Conservation (phyloP, 2,329 filamentous ascomycete genomes). For the Sporothrix brasiliensis region DNA sequence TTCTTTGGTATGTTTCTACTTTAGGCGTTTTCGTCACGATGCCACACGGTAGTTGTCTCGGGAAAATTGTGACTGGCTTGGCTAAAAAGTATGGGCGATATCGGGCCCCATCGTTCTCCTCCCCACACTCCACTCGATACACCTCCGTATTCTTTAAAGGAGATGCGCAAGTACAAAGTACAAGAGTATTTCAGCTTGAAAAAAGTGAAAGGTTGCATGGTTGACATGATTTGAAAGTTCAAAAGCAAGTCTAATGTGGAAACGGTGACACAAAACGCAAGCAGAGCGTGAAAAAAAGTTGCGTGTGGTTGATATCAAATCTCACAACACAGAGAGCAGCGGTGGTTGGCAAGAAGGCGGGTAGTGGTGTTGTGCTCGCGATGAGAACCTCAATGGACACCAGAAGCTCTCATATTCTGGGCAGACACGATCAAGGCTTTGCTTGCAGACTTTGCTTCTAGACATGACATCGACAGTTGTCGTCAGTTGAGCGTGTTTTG, state of each 20-base stretch:
- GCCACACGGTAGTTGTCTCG: conserved; percentile 9
- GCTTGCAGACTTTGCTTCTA: too few relatives aligned
- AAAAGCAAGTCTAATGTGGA: not conserved
- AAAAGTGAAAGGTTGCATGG: not conserved
- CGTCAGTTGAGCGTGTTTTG: not conserved
- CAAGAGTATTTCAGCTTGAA: not conserved
- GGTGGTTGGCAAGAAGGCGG: not conserved
- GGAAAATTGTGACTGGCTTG: not conserved
- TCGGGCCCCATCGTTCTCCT: conserved; percentile 12
- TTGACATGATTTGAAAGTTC: not conserved
- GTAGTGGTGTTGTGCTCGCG: too few relatives aligned
- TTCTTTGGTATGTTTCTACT: not conserved
- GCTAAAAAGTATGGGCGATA: conserved; percentile 22
- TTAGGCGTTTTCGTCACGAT: conserved; percentile 15
- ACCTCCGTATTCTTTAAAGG: not conserved
- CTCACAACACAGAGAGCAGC: not conserved
- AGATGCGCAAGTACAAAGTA: not conserved
- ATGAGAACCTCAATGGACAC: conserved; percentile 15
- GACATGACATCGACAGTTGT: not conserved
- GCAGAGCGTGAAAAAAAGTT: not conserved
- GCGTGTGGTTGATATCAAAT: not conserved
- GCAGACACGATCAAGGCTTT: too few relatives aligned
- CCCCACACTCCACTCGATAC: conserved; percentile 1
- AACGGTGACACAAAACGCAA: not conserved
- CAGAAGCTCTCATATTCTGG: not conserved